Percentiles rank a stretch among this genome's conserved stretches.
phyloP scores from a whole-genome alignment of 179 eudicot species.

The Gypsophila paniculata region DNA sequence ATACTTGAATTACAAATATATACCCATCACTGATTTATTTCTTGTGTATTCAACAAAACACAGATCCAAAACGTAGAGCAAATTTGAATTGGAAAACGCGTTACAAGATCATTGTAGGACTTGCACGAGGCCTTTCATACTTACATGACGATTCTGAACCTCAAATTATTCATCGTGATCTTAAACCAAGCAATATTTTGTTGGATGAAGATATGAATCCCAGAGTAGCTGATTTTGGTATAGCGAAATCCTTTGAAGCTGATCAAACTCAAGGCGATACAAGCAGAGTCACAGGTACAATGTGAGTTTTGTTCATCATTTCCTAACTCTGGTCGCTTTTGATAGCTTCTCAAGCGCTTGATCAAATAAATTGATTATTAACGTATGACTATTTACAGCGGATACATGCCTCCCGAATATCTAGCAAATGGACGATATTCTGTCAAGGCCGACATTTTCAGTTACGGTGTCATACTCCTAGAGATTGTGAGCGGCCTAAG shows the following conservation, averaged over 20 bases:
- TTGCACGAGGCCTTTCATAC: constrained; percentile 23
- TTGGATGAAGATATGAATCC: constrained; percentile 24
- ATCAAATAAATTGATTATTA: not conserved
- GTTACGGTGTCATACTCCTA: constrained; percentile 38
- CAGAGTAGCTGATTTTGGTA: constrained; percentile 28
- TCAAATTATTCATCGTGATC: constrained; percentile 25
- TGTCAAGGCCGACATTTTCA: constrained; percentile 31
- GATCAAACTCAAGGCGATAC: constrained; percentile 29
- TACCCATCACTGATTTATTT: not conserved
- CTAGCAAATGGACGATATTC: constrained; percentile 28
- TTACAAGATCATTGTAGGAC: constrained; percentile 22
- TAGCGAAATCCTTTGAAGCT: constrained; percentile 22
- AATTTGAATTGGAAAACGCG: constrained; percentile 26
- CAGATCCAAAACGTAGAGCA: constrained; percentile 10
- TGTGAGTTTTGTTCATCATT: constrained; percentile 27
- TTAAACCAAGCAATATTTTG: constrained; percentile 27
- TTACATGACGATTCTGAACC: constrained; percentile 26
- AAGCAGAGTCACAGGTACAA: constrained; percentile 34
- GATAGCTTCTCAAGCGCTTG: not conserved
- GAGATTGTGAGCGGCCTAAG: constrained; percentile 34
- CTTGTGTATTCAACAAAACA: not conserved
- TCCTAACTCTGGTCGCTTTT: not conserved
- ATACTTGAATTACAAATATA: not conserved
- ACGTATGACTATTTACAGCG: constrained; percentile 3
- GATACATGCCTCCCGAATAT: constrained; percentile 38